These are phyloP conservation scores for Aspergillus brasiliensis DNA, from an alignment of 2,329 filamentous ascomycete genomes.

Conservation along the genomic window DNA sequence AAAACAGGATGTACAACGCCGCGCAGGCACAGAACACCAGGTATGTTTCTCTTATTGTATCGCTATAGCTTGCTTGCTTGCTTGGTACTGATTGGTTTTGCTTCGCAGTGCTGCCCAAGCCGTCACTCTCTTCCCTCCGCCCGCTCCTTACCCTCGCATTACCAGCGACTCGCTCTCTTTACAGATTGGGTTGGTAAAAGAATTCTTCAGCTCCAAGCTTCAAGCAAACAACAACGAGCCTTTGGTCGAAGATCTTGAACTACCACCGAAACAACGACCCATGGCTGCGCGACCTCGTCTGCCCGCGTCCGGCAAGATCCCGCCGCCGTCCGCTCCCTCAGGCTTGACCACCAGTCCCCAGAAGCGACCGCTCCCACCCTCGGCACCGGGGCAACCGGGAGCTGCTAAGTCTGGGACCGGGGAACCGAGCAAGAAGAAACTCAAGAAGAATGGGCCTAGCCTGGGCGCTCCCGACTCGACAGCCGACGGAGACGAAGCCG, in stretches of 20 bases:
- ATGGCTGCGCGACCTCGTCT: constrained; percentile 47
- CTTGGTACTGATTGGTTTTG: constrained; percentile 14
- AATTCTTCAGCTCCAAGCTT: constrained; percentile 88
- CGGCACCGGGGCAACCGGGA: constrained; percentile 24
- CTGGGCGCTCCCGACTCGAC: constrained; percentile 28
- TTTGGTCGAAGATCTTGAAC: constrained; percentile 89
- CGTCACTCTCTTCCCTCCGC: constrained; percentile 63
- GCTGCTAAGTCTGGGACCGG: constrained; percentile 29
- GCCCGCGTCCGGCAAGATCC: constrained; percentile 51
- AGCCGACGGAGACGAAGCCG: constrained; percentile 31
- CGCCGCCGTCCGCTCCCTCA: constrained; percentile 33
- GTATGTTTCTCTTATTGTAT: constrained; percentile 39
- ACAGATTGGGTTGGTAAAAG: constrained; percentile 84
- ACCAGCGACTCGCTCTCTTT: constrained; percentile 74
- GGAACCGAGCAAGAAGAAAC: constrained; percentile 47
- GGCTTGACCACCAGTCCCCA: constrained; percentile 42
- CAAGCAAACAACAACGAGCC: constrained; percentile 80
- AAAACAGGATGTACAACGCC: constrained; percentile 83
- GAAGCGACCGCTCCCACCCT: constrained; percentile 42
- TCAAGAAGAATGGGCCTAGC: constrained; percentile 42
- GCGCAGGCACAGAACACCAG: constrained; percentile 74
- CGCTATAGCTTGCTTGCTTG: background rate
- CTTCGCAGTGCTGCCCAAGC: constrained; percentile 43
- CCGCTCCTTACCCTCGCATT: constrained; percentile 73
- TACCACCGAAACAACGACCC: constrained; percentile 83